Percentiles rank a stretch among this genome's conserved stretches.
phyloP scores from a whole-genome alignment of 2,329 filamentous ascomycete genomes.

The Trichoderma citrinoviride region DNA sequence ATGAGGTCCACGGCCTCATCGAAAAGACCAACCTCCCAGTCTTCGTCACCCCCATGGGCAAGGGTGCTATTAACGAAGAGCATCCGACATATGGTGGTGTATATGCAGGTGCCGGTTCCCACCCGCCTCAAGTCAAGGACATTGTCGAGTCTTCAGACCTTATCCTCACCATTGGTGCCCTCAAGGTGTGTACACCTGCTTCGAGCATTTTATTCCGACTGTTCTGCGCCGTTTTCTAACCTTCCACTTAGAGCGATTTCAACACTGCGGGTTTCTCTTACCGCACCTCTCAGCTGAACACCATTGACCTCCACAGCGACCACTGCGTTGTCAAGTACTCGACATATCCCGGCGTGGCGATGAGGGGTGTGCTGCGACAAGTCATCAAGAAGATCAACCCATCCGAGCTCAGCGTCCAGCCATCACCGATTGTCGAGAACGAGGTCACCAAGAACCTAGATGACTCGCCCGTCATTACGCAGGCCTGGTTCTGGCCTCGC shows the following conservation, averaged over 20 bases:
- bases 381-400: constrained; percentile 60
- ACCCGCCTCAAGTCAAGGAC: constrained; percentile 58
- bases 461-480: constrained; percentile 53
- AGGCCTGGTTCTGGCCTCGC: constrained; percentile 74
- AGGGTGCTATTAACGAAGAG: constrained; percentile 76
- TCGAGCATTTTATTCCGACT: neutral
- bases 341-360: constrained; percentile 72
- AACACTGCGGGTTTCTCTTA: constrained; percentile 83
- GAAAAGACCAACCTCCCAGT: constrained; percentile 72
- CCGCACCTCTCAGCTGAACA: constrained; percentile 70
- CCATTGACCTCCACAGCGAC: constrained; percentile 77
- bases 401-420: constrained; percentile 54
- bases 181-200: constrained; percentile 42
- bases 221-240: neutral
- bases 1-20: constrained; percentile 70
- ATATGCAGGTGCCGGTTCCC: constrained; percentile 76
- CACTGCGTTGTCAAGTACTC: constrained; percentile 73
- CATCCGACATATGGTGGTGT: constrained; percentile 77
- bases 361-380: constrained; percentile 74
- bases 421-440: constrained; percentile 54
- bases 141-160: constrained; percentile 68
- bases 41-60: constrained; percentile 89
- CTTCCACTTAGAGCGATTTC: constrained; percentile 61
- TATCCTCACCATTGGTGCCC: constrained; percentile 65
- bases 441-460: constrained; percentile 44